These are phyloP conservation scores for Aspergillus felis DNA, from an alignment of 2,329 filamentous ascomycete genomes.

Conservation along the genomic window DNA sequence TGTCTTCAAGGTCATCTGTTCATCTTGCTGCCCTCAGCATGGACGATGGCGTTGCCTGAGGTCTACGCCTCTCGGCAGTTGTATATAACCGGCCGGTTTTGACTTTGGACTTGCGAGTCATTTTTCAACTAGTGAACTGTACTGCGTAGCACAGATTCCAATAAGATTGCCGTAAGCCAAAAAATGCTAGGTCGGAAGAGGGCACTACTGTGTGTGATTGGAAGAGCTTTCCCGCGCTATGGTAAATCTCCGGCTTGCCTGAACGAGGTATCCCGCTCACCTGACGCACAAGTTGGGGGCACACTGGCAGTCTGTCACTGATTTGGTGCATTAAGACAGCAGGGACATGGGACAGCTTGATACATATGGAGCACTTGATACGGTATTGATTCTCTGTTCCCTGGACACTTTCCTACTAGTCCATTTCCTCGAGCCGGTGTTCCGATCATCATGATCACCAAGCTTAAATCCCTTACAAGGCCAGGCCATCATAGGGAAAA, in stretches of 20 bases:
- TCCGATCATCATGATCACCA: not conserved
- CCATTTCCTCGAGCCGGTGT: not conserved
- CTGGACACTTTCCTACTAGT: too few species aligned
- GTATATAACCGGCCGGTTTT: too few species aligned
- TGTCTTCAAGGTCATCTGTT: not conserved
- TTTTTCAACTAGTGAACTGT: not conserved
- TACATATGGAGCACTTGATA: too few species aligned
- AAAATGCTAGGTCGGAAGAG: too few species aligned
- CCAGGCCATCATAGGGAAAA: not conserved
- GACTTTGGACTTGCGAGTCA: not conserved
- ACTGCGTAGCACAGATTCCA: not conserved
- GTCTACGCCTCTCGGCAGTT: too few species aligned
- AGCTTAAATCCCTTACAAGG: not conserved
- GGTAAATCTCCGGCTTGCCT: not conserved
- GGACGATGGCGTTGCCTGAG: not conserved
- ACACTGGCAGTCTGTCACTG: too few species aligned
- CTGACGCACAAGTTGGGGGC: not conserved
- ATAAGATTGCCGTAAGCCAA: not conserved
- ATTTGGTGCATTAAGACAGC: too few species aligned
- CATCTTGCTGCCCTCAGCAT: not conserved
- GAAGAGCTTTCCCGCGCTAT: not conserved
- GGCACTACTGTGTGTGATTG: not conserved
- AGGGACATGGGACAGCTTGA: too few species aligned
- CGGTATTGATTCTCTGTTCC: too few species aligned
- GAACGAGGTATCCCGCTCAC: not conserved